Evolutionary conservation across 2,329 filamentous ascomycete genomes (phyloP), one percentile per base, ranked within the genome.

Genomic region (Verticillium alfalfae): DNA sequence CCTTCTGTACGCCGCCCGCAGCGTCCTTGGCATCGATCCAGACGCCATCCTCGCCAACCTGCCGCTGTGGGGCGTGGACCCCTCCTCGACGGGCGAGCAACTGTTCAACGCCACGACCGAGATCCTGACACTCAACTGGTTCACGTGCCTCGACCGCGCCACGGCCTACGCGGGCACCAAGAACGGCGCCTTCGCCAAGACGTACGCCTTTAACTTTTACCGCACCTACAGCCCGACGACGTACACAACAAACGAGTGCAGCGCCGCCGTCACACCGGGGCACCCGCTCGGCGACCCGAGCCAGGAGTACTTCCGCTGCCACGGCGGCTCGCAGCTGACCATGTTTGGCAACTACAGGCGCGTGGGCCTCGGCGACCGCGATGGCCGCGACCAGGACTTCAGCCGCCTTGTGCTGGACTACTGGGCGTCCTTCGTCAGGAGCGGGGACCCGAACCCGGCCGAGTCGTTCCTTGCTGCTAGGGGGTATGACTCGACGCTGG

Each of bases 261-360:
- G 64, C 36, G 67, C 72, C 16, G 68, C 70, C 2, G 61, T 66
- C 16, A 72, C 71, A 0, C 61, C 66, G 1, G 62, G 61, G 0
- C 67, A 69, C 8, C 75, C 74, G 8, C 62, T 73, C 55, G 72
- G 72, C 34, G 71, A 77, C 61, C 74, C 72, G 3, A 66, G 70
- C n/a, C 56, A 57, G 5, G 75, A 78, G 61, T 78, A 78, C 67
- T 74, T 72, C 66, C 77, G 76, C 63, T 79, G 76, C 67, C 76
- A 78, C 60, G 74, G 71, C 2, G 75, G 75, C 13, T 76, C 78
- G 60, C 71, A 76, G 60, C 69, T 73, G 60, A 66, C 73, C 18
- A 72, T 73, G 5, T 76, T 78, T 62, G 76, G 72, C 34, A 76
- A 69, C 7, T 66, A 69, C 22, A 59, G 62, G 7, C 70, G 73